Percentiles rank a stretch among this genome's conserved stretches.
phyloP scores from a whole-genome alignment of 2,329 filamentous ascomycete genomes.

The Neurospora sp. region DNA sequence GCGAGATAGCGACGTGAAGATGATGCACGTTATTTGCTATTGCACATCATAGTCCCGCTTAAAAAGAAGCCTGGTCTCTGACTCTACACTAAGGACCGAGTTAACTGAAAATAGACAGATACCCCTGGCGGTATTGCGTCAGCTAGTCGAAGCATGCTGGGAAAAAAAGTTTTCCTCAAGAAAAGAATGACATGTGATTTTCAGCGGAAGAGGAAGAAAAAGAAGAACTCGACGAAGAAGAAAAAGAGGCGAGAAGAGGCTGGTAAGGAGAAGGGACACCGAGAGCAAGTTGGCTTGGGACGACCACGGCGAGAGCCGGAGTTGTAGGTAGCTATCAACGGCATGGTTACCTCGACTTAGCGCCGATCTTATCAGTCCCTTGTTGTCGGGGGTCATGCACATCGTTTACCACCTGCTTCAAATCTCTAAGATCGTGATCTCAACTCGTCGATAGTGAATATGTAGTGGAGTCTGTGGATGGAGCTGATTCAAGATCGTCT shows the following conservation, averaged over 20 bases:
- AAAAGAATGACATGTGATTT: neutral
- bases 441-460: neutral
- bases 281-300: neutral
- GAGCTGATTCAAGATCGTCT: neutral
- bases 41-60: neutral
- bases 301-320: neutral
- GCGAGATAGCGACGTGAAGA: neutral
- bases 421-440: neutral
- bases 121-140: neutral
- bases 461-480: neutral
- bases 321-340: neutral
- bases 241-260: neutral
- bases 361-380: neutral
- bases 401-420: neutral
- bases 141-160: neutral
- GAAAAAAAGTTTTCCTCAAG: neutral
- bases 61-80: neutral
- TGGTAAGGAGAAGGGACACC: neutral
- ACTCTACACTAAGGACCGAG: neutral
- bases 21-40: neutral
- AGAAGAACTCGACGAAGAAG: neutral
- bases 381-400: neutral
- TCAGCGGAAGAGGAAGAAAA: neutral
- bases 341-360: neutral
- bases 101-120: neutral